Percentiles rank a stretch among this genome's conserved stretches.
These are phyloP conservation scores for Pestalotiopsis sp. DNA, from an alignment of 2,329 filamentous ascomycete genomes.

Conservation along the genomic window DNA sequence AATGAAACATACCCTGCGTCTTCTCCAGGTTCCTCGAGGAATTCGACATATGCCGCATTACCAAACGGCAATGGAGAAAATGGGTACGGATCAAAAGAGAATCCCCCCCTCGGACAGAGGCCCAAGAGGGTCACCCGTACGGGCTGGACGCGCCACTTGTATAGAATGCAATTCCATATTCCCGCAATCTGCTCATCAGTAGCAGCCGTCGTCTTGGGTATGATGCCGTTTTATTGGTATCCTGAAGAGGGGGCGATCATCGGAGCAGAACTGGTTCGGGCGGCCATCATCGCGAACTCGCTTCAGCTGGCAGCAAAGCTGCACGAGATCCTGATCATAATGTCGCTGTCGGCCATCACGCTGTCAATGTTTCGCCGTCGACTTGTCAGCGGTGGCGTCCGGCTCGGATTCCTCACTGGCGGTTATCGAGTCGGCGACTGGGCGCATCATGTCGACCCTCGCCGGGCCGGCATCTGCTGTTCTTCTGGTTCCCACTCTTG, in stretches of 20 bases:
- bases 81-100: not conserved
- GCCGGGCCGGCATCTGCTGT: not conserved
- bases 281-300: not conserved
- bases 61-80: not conserved
- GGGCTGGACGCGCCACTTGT: not conserved
- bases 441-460: not conserved
- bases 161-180: not conserved
- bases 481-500: not conserved
- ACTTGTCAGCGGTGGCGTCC: not conserved
- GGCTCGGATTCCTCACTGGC: not conserved
- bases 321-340: not conserved
- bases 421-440: not conserved
- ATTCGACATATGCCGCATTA: not conserved
- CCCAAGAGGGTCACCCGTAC: not conserved
- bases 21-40: not conserved
- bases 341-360: not conserved
- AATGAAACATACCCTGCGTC: not conserved
- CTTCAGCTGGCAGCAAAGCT: not conserved
- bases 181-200: not conserved
- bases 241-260: not conserved
- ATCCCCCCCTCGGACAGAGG: not conserved
- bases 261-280: not conserved
- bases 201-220: not conserved
- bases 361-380: not conserved
- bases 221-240: not conserved